A percentile compares a stretch with the other conserved stretches of the same genome.
phyloP scores from a whole-genome alignment of 768 basidiomycete genomes.

The Porpolomopsis calyptriformis region DNA sequence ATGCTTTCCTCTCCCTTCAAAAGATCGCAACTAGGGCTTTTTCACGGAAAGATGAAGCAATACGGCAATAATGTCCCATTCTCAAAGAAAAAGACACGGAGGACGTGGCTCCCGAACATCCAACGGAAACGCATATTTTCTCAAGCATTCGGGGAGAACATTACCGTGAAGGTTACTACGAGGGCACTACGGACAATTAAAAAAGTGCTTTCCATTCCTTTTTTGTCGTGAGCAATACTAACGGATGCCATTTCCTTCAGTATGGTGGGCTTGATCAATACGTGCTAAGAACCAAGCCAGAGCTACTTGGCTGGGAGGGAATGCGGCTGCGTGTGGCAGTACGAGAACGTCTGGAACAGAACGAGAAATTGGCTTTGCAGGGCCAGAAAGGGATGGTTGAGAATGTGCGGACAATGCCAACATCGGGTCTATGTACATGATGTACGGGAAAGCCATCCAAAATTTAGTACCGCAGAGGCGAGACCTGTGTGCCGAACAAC shows the following conservation, averaged over 20 bases:
- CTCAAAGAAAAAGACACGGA: conserved; percentile 78
- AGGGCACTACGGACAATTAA: conserved; percentile 72
- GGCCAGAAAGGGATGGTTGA: not conserved
- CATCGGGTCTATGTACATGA: too few species aligned
- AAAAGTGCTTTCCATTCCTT: conserved; percentile 42
- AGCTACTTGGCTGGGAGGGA: conserved; percentile 33
- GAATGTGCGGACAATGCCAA: not conserved
- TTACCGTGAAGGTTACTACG: conserved; percentile 65
- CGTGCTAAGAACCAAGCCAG: conserved; percentile 36
- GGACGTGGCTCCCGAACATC: conserved; percentile 83
- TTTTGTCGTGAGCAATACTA: not conserved
- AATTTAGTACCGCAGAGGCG: too few species aligned
- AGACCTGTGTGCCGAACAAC: too few species aligned
- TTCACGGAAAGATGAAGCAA: conserved; percentile 70
- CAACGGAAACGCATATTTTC: conserved; percentile 67
- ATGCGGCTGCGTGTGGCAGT: conserved; percentile 37
- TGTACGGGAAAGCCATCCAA: too few species aligned
- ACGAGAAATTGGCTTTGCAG: too few species aligned
- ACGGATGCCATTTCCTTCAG: conserved; percentile 21
- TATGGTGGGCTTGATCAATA: conserved; percentile 67
- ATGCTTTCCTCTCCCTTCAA: conserved; percentile 61
- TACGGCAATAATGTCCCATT: conserved; percentile 86
- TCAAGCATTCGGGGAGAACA: conserved; percentile 43
- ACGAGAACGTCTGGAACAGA: conserved; percentile 13
- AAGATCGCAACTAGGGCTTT: conserved; percentile 69